Conservation (phyloP, 2,329 filamentous ascomycete species). For the Colletotrichum godetiae region DNA sequence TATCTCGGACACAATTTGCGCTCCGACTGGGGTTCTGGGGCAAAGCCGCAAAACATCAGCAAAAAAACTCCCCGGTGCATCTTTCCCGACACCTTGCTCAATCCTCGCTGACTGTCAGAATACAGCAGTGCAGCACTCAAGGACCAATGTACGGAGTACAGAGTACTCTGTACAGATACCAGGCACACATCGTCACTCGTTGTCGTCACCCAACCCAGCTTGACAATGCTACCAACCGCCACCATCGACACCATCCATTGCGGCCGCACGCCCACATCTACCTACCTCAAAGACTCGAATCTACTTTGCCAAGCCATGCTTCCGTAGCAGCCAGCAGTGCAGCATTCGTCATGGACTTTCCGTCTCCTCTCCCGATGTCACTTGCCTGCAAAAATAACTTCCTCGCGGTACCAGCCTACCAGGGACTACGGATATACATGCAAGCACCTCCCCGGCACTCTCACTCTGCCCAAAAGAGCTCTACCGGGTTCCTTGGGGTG, state of each 20-base stretch:
- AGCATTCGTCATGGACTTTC: constrained; percentile 8
- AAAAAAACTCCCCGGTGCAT: constrained; percentile 31
- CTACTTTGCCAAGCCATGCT: neutral
- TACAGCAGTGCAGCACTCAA: neutral
- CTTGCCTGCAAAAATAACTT: constrained; percentile 9
- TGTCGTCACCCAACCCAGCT: neutral
- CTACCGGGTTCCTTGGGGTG: neutral
- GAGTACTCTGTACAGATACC: neutral
- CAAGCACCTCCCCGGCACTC: constrained; percentile 13
- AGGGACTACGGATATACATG: neutral
- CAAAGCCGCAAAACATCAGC: constrained; percentile 26
- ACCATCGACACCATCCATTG: neutral
- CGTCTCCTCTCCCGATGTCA: constrained; percentile 10
- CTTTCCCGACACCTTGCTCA: constrained; percentile 2
- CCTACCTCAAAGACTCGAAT: neutral
- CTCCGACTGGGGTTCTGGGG: neutral
- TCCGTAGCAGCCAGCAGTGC: neutral
- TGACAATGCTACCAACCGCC: neutral
- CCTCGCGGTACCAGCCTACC: neutral
- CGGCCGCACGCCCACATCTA: neutral
- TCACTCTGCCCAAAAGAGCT: neutral
- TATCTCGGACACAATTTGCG: constrained; percentile 30
- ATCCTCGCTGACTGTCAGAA: neutral
- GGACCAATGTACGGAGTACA: neutral
- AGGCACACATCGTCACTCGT: neutral